Evolutionary conservation across 129 eudicot species (phyloP).

Genomic region (Lonicera japonica): DNA sequence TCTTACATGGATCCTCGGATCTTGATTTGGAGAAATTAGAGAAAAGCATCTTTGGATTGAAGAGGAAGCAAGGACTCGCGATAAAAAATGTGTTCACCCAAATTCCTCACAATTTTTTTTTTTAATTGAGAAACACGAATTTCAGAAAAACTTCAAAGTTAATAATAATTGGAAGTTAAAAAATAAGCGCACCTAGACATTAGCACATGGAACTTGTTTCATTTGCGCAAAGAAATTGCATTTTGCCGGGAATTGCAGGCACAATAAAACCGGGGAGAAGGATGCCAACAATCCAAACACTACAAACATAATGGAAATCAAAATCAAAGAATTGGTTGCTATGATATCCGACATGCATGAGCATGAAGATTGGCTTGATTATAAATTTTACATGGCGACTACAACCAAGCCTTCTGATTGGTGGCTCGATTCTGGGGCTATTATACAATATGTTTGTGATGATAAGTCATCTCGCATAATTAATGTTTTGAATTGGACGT

Average conservation of each 20-base stretch:
- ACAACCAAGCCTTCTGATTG: background rate
- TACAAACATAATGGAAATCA: too few relatives aligned
- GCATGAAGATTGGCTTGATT: background rate
- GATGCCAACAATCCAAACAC: background rate
- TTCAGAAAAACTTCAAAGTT: background rate
- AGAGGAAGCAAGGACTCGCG: background rate
- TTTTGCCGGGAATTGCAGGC: background rate
- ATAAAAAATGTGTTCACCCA: background rate
- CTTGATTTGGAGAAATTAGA: background rate
- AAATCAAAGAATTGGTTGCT: background rate
- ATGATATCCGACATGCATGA: background rate
- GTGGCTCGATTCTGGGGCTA: constrained; percentile 19
- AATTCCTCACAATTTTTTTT: background rate
- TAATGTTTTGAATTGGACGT: too few relatives aligned
- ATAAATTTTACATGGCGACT: background rate
- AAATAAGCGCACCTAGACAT: background rate
- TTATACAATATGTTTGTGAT: constrained; percentile 7
- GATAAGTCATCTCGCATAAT: background rate
- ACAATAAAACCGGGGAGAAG: background rate
- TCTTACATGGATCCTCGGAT: background rate
- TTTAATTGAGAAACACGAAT: background rate
- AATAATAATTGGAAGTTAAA: background rate
- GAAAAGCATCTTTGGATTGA: constrained; percentile 5
- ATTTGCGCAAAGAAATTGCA: background rate
- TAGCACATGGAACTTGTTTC: background rate